These are phyloP conservation scores for Pleurotus salmoneostramineus DNA, from an alignment of 768 basidiomycete species.

Conservation along the genomic window DNA sequence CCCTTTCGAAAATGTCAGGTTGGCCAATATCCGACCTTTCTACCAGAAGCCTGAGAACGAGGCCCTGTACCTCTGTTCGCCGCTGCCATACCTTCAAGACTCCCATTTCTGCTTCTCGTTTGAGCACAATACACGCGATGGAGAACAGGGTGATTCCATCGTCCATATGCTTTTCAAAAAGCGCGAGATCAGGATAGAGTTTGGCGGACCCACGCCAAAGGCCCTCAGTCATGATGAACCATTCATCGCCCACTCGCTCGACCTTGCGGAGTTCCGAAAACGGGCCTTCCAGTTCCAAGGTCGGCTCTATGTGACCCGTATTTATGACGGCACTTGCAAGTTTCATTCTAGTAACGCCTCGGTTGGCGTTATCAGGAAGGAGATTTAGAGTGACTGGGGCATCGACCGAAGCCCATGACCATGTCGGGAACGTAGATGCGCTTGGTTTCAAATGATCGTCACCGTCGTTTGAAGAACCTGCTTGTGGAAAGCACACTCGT, in stretches of 20 bases:
- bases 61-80: background rate
- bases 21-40: background rate
- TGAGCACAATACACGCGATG: background rate
- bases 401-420: background rate
- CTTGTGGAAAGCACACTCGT: background rate
- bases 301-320: background rate
- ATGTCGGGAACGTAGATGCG: no score
- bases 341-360: background rate
- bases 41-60: background rate
- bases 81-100: background rate
- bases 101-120: background rate
- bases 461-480: no score
- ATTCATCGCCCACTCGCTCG: background rate
- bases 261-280: background rate
- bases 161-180: background rate
- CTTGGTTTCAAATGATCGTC: no score
- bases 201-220: background rate
- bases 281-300: background rate
- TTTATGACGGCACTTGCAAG: background rate
- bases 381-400: background rate
- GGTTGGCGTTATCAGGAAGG: background rate
- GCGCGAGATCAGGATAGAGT: background rate
- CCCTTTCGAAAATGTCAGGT: background rate
- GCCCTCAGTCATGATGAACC: background rate
- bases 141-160: background rate